Conservation (phyloP, 495 filamentous ascomycete genomes). For the Aspergillus heteromorphus region DNA sequence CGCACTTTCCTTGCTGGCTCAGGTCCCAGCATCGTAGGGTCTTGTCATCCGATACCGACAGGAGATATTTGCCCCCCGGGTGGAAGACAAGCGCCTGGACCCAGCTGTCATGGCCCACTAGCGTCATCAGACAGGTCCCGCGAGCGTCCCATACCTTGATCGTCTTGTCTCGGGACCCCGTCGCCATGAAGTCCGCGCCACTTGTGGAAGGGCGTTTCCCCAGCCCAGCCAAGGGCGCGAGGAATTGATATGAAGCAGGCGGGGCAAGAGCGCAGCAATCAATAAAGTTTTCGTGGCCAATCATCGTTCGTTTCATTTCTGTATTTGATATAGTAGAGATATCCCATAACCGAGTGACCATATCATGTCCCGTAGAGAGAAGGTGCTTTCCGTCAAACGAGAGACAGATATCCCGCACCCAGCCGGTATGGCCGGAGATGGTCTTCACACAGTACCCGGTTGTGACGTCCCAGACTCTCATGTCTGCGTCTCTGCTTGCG, state of each 20-base stretch:
- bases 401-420: constrained; percentile 82
- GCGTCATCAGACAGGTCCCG: constrained; percentile 80
- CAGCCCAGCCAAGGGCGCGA: constrained; percentile 75
- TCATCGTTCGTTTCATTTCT: constrained; percentile 72
- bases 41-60: constrained; percentile 85
- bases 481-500: constrained; percentile 71
- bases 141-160: constrained; percentile 87
- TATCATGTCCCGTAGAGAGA: constrained; percentile 76
- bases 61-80: constrained; percentile 86
- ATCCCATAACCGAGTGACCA: constrained; percentile 82
- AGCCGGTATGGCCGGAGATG: constrained; percentile 74
- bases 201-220: constrained; percentile 77
- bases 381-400: constrained; percentile 80
- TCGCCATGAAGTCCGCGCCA: constrained; percentile 84
- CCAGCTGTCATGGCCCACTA: constrained; percentile 96
- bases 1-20: constrained; percentile 81
- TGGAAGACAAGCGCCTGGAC: constrained; percentile 84
- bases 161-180: constrained; percentile 84
- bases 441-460: constrained; percentile 89
- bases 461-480: constrained; percentile 82
- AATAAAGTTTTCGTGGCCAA: constrained; percentile 86
- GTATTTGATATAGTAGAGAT: constrained; percentile 48
- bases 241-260: constrained; percentile 65
- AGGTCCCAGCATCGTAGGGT: constrained; percentile 94
- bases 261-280: constrained; percentile 91